Evolutionary conservation across 2,329 filamentous ascomycete genomes (phyloP), one percentile per base, ranked within the genome.

Genomic region (Canariomyces notabilis): DNA sequence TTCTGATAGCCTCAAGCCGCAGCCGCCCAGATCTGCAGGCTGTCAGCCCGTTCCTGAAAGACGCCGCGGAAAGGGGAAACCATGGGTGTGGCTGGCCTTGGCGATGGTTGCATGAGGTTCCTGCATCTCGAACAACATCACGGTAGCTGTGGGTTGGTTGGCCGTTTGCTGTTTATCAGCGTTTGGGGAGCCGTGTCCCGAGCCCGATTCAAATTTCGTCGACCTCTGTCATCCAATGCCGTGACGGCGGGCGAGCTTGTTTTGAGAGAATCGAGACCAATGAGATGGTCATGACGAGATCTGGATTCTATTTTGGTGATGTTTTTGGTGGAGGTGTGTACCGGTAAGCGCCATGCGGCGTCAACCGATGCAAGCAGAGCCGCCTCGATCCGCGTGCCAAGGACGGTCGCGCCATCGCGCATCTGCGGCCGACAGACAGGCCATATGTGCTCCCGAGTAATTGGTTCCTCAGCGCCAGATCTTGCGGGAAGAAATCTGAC

Each of bases 161-260:
- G 36, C 34, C 23, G 19, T 36, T 14, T 29, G n/a, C 4, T 19
- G 40, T 41, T 26, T 33, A 14, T 18, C 31, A 16, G 44, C 31
- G 51, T 49, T 56, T 56, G 47, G 45, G n/a, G 54, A 56, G 48
- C 53, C n/a, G 36, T 43, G 22, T 46, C 31, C 36, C 29, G 14
- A 6, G 36, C 48, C 36, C 21, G 44, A 48, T 41, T 49, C 48
- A 46, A 43, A 31, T 35, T 15, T 23, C 20, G 16, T 19, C 29
- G 31, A 26, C n/a, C 20, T 34, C 29, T 39, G 46, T 50, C 18
- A 42, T 44, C 53, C 49, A 50, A 54, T 54, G 45, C 33, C 31
- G 36, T 32, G 47, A 31, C 23, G 41, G 21, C 16, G 36, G 20
- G 16, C n/a, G 26, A 23, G 36, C 11, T 20, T 9, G 16, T 38